phyloP scores from a whole-genome alignment of 306 rosid genomes.

The Gastrolobium villosum region DNA sequence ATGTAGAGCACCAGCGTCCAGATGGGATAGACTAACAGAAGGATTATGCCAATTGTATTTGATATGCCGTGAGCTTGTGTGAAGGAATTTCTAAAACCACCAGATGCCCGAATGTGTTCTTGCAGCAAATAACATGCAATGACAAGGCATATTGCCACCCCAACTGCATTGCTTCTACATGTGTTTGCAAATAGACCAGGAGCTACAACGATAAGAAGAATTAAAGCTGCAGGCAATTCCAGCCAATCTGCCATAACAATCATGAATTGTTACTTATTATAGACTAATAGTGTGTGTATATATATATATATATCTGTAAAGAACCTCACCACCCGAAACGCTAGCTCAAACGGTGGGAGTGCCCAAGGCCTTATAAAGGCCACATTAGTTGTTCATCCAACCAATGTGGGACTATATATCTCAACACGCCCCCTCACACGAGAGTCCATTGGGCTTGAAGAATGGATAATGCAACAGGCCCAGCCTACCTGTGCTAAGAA shows the following conservation, averaged over 20 bases:
- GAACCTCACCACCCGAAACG: too few relatives aligned
- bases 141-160: slow-evolving; percentile 69
- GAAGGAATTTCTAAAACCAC: slow-evolving; percentile 92
- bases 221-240: slow-evolving; percentile 81
- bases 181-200: slow-evolving; percentile 72
- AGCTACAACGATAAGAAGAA: slow-evolving; percentile 78
- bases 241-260: slow-evolving; percentile 78
- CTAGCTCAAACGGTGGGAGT: too few relatives aligned
- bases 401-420: too few relatives aligned
- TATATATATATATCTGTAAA: too few relatives aligned
- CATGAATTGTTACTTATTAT: slow-evolving; percentile 3
- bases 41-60: slow-evolving; percentile 79
- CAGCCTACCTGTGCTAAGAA: too few relatives aligned
- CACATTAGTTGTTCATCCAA: too few relatives aligned
- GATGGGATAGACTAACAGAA: slow-evolving; percentile 79
- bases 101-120: slow-evolving; percentile 94
- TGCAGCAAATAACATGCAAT: slow-evolving; percentile 90
- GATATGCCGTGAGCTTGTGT: slow-evolving; percentile 76
- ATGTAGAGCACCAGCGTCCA: slow-evolving; percentile 71
- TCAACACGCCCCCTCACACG: too few relatives aligned
- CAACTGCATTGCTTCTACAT: slow-evolving; percentile 58
- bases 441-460: too few relatives aligned
- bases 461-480: too few relatives aligned
- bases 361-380: too few relatives aligned
- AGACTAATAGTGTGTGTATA: too few relatives aligned